Evolutionary conservation across 306 rosid genomes (phyloP).

Genomic region (Vachellia pachyceras): DNA sequence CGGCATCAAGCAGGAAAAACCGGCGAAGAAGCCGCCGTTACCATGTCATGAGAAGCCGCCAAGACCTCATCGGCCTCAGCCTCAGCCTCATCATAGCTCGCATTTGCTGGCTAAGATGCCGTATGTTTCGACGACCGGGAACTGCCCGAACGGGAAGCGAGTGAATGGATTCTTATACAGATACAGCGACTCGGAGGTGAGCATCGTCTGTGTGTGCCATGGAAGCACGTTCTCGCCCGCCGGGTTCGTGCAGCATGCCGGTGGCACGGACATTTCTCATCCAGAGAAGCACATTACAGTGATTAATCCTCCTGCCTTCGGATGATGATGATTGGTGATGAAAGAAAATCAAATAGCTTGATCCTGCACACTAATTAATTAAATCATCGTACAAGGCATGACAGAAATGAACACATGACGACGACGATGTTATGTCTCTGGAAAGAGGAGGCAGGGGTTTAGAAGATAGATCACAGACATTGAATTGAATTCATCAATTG

Average conservation of each 20-base stretch:
- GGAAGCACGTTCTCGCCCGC: slow-evolving; percentile 84
- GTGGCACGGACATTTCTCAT: slow-evolving; percentile 64
- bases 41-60: slow-evolving; percentile 37
- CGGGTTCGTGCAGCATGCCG: slow-evolving; percentile 91
- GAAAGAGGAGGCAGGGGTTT: too few species aligned
- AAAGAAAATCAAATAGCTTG: too few species aligned
- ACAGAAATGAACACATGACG: neutral
- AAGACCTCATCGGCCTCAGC: slow-evolving; percentile 26
- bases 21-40: slow-evolving; percentile 22
- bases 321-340: slow-evolving; percentile 26
- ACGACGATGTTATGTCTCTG: neutral
- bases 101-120: slow-evolving; percentile 63
- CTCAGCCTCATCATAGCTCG: neutral
- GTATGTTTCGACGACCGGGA: slow-evolving; percentile 69
- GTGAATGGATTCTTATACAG: slow-evolving; percentile 69
- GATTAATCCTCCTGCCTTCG: slow-evolving; percentile 53
- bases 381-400: neutral
- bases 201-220: slow-evolving; percentile 87
- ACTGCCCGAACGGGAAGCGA: slow-evolving; percentile 71
- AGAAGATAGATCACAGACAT: too few species aligned
- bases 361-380: too few species aligned
- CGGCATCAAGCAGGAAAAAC: slow-evolving; percentile 22
- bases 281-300: slow-evolving; percentile 80
- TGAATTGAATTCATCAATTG: neutral
- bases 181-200: slow-evolving; percentile 66